Evolutionary conservation across 2,329 filamentous ascomycete genomes (phyloP).

Genomic region (Penicillium sp.): DNA sequence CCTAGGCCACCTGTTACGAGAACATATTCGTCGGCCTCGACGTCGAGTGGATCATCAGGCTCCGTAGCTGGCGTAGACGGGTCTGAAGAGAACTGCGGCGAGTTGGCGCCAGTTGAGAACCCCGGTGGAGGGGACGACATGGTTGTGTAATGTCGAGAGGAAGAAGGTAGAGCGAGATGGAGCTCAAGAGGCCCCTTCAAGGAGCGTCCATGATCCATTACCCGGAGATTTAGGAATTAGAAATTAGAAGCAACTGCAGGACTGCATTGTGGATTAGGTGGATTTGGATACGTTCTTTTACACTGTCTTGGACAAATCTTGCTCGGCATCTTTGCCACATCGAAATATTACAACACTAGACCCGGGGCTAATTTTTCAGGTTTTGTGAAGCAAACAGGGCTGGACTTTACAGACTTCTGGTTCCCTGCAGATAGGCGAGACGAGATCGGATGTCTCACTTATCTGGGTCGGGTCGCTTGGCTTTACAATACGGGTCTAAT

Average conservation of each 20-base stretch:
- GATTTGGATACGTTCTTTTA: slow-evolving; percentile 2
- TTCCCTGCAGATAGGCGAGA: not conserved
- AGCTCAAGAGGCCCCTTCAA: not conserved
- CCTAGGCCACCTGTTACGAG: slow-evolving; percentile 1
- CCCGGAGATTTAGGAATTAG: not conserved
- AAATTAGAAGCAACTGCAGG: not conserved
- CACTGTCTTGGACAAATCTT: not conserved
- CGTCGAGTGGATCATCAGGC: slow-evolving; percentile 1
- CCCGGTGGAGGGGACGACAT: not conserved
- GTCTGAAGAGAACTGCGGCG: slow-evolving; percentile 1
- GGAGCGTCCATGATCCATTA: slow-evolving; percentile 1
- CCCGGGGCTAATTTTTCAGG: not conserved
- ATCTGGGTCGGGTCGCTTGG: not conserved
- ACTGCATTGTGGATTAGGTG: not conserved
- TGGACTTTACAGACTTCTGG: not conserved
- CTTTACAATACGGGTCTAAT: not conserved
- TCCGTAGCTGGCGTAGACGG: slow-evolving; percentile 2
- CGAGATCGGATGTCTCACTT: not conserved
- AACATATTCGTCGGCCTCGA: not conserved
- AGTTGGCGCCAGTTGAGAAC: not conserved
- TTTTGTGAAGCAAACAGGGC: not conserved
- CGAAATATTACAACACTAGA: not conserved
- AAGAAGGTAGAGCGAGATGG: not conserved
- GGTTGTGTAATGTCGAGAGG: not conserved
- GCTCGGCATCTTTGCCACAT: slow-evolving; percentile 3